A percentile compares a stretch with the other conserved stretches of the same genome.
Evolutionary conservation across 2,329 filamentous ascomycete species (phyloP).

Genomic region (Stachybotrys elegans): DNA sequence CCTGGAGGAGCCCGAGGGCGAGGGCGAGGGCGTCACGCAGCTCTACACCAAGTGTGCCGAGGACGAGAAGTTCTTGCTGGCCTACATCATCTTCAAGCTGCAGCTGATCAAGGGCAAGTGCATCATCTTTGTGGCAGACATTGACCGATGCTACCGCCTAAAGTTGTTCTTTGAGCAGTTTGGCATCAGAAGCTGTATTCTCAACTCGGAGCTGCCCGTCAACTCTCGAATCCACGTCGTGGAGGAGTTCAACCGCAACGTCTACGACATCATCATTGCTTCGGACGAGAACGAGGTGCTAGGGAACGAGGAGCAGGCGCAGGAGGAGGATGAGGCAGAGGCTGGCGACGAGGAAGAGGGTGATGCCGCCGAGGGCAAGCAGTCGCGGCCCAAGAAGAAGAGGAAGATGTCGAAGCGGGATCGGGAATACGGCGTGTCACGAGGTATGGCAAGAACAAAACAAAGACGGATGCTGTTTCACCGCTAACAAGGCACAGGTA

Average conservation of each 20-base stretch:
- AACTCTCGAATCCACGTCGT: constrained; percentile 93
- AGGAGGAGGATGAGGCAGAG: constrained; percentile 32
- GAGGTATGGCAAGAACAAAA: constrained; percentile 48
- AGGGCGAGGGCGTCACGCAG: constrained; percentile 74
- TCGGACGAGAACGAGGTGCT: constrained; percentile 87
- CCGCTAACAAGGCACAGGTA: constrained; percentile 32
- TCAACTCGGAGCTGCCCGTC: constrained; percentile 91
- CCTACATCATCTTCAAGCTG: constrained; percentile 93
- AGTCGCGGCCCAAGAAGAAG: constrained; percentile 22
- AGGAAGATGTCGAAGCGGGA: constrained; percentile 56
- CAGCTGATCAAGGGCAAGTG: constrained; percentile 91
- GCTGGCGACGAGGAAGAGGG: constrained; percentile 12
- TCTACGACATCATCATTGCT: constrained; percentile 97
- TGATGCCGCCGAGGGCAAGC: constrained; percentile 17
- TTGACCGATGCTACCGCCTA: constrained; percentile 82
- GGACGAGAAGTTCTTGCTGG: constrained; percentile 91
- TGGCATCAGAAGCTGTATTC: constrained; percentile 83
- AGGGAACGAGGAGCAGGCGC: constrained; percentile 54
- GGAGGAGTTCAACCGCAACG: constrained; percentile 92
- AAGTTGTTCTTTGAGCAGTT: constrained; percentile 98
- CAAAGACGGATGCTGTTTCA: not conserved
- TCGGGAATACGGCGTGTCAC: constrained; percentile 89
- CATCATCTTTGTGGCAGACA: constrained; percentile 67
- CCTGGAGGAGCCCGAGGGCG: constrained; percentile 75
- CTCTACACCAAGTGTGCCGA: constrained; percentile 91